A percentile compares a stretch with the other conserved stretches of the same genome.
These are phyloP conservation scores for Yamadazyma sp. DNA, from an alignment of 1,139 yeast genomes.

Conservation along the genomic window DNA sequence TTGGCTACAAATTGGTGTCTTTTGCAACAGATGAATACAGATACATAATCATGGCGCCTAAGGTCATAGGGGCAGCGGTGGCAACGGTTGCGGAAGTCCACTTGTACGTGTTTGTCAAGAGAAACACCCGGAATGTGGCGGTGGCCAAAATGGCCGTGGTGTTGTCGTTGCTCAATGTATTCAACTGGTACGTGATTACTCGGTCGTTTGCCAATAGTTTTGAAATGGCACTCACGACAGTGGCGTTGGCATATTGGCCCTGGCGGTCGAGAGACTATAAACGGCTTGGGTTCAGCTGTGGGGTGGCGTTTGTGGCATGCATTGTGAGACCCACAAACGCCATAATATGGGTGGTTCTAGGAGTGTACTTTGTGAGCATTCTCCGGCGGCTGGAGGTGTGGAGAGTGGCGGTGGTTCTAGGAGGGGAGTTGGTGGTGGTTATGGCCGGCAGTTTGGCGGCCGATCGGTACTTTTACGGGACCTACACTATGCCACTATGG, in stretches of 20 bases:
- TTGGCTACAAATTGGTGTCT: slow-evolving; percentile 29
- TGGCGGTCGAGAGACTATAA: slow-evolving; percentile 36
- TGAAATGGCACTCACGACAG: slow-evolving; percentile 70
- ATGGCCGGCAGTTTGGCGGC: slow-evolving; percentile 22
- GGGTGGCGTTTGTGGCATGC: slow-evolving; percentile 56
- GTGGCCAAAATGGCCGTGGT: slow-evolving; percentile 48
- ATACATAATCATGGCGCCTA: slow-evolving; percentile 47
- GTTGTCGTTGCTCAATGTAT: slow-evolving; percentile 67
- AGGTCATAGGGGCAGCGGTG: slow-evolving; percentile 63
- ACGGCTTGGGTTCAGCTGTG: slow-evolving; percentile 12
- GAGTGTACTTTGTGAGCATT: slow-evolving; percentile 24
- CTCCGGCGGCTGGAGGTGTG: neutral
- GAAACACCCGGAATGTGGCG: slow-evolving; percentile 31
- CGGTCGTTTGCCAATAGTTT: slow-evolving; percentile 85
- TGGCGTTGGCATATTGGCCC: slow-evolving; percentile 78
- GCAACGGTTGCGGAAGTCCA: slow-evolving; percentile 74
- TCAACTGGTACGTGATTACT: slow-evolving; percentile 79
- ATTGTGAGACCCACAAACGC: slow-evolving; percentile 83
- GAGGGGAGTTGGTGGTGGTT: slow-evolving; percentile 8
- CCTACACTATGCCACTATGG: slow-evolving; percentile 59
- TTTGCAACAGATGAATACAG: slow-evolving; percentile 14
- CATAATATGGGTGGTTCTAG: slow-evolving; percentile 69
- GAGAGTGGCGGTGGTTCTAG: slow-evolving; percentile 4
- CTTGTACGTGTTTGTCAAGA: slow-evolving; percentile 48
- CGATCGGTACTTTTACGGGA: slow-evolving; percentile 64